Evolutionary conservation across 2,329 filamentous ascomycete species (phyloP), one percentile per base, ranked within the genome.

Genomic region (Huntiella abstrusa): DNA sequence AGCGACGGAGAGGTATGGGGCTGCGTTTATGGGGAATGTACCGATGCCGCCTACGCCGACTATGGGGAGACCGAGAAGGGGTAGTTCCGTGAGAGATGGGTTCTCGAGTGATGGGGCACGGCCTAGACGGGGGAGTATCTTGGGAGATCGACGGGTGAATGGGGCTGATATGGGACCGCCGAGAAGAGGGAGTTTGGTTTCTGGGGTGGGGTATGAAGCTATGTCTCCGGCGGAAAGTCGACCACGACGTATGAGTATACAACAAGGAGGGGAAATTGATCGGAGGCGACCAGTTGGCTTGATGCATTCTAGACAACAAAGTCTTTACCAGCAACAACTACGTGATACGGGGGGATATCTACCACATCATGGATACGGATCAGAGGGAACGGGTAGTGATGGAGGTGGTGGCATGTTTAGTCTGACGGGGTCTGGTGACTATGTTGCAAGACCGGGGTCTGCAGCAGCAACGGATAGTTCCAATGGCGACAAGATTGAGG

Each of bases 381-480:
- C 22, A 28, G 22, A 28, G 22, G 22, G 22, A 28, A 28, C 22
- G 22, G 22, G 22, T 8, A 28, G 22, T 28, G 22, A 28, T 8
- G 22, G 22, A 7, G 22, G 22, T 28, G 22, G 22, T 8, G 22
- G 22, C 22, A 28, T 28, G 22, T 28, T 28, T 6, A 28, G 22
- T 8, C 22, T 28, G 6, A 28, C 22, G 22, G 22, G 22, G 22
- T 28, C 22, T 28, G 22, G 22, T 28, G 22, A 28, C 22, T 28
- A 28, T 28, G 22, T 48, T n/a, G 36, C 41, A 10, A 40, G 48
- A 11, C 48, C 48, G 12, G 22, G 28, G 8, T 50, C 48, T 7
- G 48, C 48, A 4, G 48, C 48, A 12, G 48, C 48, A 10, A 50
- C 48, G 2, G 47, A 46, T 13, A 50, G 48, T 34, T 50, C 48